phyloP scores from a whole-genome alignment of 139 green algal species.

The Marvania coccoides region DNA sequence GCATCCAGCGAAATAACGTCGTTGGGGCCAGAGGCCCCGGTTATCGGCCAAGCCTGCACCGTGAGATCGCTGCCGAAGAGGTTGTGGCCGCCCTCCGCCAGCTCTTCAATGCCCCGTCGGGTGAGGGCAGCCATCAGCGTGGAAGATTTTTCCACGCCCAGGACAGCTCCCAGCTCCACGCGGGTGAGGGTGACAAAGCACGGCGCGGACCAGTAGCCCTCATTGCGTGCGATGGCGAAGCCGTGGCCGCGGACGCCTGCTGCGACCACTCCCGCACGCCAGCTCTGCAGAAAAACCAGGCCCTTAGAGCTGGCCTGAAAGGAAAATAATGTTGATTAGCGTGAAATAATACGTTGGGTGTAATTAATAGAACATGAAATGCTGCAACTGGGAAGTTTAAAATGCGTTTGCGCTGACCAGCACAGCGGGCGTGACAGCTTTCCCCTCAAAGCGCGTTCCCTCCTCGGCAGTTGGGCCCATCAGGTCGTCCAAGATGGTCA shows the following conservation, averaged over 20 bases:
- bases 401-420: slow-evolving; percentile 3
- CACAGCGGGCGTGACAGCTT: slow-evolving; percentile 1
- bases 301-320: slow-evolving; percentile 2
- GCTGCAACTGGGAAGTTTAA: too few species aligned
- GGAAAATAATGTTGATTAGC: not conserved
- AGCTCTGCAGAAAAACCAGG: slow-evolving; percentile 6
- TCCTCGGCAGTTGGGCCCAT: not conserved
- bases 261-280: not conserved
- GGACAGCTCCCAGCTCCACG: not conserved
- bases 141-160: not conserved
- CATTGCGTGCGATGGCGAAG: not conserved
- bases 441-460: slow-evolving; percentile 1
- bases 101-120: not conserved
- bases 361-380: too few species aligned
- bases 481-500: not conserved
- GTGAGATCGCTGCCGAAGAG: slow-evolving; percentile 1
- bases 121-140: not conserved
- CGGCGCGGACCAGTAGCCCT: not conserved
- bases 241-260: not conserved
- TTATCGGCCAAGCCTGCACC: slow-evolving; percentile 1
- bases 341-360: not conserved
- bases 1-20: not conserved
- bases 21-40: not conserved
- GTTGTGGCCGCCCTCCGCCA: not conserved
- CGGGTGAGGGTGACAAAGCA: slow-evolving; percentile 2